phyloP scores from a whole-genome alignment of 2,329 filamentous ascomycete species.

The Pseudogymnoascus sp. region DNA sequence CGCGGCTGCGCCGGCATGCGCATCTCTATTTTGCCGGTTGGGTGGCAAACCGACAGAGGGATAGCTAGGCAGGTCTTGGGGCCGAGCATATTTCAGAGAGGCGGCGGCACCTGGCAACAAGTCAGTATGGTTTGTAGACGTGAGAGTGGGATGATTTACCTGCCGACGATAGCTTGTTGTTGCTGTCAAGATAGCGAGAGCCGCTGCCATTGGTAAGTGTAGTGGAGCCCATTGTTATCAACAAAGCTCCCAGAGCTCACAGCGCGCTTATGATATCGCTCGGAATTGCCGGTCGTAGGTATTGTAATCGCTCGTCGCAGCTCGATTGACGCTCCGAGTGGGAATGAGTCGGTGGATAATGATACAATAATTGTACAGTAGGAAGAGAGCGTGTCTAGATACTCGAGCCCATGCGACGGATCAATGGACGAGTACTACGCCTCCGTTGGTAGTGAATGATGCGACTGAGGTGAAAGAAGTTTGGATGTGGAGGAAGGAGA shows the following conservation, averaged over 20 bases:
- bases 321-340: background rate
- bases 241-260: background rate
- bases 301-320: background rate
- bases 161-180: conserved; percentile 52
- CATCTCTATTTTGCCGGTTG: conserved; percentile 35
- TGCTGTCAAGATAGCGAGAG: conserved; percentile 38
- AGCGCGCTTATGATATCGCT: background rate
- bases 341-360: background rate
- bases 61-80: conserved; percentile 68
- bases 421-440: background rate
- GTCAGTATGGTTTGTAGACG: conserved; percentile 18
- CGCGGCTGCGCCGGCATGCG: conserved; percentile 69
- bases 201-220: conserved; percentile 21
- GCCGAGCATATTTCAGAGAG: conserved; percentile 64
- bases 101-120: conserved; percentile 46
- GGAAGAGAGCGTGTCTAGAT: background rate
- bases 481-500: background rate
- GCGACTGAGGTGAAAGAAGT: background rate
- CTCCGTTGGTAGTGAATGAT: background rate
- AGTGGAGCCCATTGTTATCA: conserved; percentile 16
- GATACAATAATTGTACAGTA: background rate
- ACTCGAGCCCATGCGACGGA: background rate
- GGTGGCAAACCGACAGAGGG: conserved; percentile 55
- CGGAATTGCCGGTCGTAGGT: background rate
- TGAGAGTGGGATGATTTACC: conserved; percentile 36